These are phyloP conservation scores for Brachypodium distachyon DNA, from an alignment of 202 grass and related monocot genomes.

Conservation along the genomic window DNA sequence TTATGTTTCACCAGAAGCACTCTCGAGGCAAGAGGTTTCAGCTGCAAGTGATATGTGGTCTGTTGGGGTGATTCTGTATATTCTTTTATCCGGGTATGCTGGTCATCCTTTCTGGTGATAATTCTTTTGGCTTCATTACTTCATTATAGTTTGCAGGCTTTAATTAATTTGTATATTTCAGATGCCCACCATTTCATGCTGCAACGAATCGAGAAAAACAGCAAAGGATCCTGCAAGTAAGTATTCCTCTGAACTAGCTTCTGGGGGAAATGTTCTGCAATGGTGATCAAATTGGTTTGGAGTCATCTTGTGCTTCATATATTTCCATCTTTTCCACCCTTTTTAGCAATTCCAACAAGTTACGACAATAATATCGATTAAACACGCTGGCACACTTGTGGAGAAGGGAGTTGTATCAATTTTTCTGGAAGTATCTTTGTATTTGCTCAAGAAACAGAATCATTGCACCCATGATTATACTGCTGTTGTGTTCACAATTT, in stretches of 20 bases:
- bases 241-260: constrained; percentile 7
- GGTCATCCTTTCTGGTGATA: background rate
- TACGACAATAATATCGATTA: background rate
- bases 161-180: constrained; percentile 8
- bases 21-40: constrained; percentile 45
- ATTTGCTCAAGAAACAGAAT: background rate
- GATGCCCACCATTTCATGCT: constrained; percentile 61
- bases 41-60: constrained; percentile 74
- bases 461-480: background rate
- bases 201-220: constrained; percentile 65
- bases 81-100: constrained; percentile 67
- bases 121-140: background rate
- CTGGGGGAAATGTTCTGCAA: background rate
- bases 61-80: constrained; percentile 64
- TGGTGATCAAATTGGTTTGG: background rate
- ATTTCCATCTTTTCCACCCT: background rate
- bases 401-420: background rate
- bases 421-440: background rate
- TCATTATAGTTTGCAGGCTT: background rate
- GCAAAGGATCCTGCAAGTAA: constrained; percentile 55
- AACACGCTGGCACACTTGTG: background rate
- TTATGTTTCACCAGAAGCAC: constrained; percentile 70
- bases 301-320: background rate
- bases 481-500: background rate
- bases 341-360: background rate